Conservation (phyloP, 768 basidiomycete genomes). For the Boletus rex-veris region DNA sequence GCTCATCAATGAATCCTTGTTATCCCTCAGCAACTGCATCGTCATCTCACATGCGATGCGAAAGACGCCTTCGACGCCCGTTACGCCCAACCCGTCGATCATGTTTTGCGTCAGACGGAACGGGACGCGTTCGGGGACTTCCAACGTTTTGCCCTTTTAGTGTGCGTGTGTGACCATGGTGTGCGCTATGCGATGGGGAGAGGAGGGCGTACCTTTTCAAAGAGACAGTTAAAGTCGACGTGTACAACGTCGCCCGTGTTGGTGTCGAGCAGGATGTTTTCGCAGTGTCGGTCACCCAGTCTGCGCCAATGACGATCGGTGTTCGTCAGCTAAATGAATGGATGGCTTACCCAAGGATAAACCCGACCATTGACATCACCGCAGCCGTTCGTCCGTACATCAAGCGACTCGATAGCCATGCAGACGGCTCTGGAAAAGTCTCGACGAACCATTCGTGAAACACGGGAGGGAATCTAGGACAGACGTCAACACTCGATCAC, state of each 20-base stretch:
- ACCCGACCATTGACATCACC: conserved; percentile 99
- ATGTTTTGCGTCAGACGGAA: conserved; percentile 94
- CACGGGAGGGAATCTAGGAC: conserved; percentile 67
- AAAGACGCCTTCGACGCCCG: conserved; percentile 91
- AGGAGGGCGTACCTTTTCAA: conserved; percentile 69
- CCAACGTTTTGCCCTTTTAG: conserved; percentile 69
- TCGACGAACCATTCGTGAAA: conserved; percentile 98
- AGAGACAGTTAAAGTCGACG: conserved; percentile 97
- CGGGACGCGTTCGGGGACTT: conserved; percentile 88
- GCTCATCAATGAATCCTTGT: conserved; percentile 91
- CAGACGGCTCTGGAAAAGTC: conserved; percentile 93
- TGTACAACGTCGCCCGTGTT: conserved; percentile 90
- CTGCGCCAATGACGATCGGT: conserved; percentile 37
- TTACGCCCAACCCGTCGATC: conserved; percentile 88
- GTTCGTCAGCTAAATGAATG: no score
- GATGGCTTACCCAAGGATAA: conserved; percentile 75
- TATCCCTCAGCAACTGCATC: conserved; percentile 78
- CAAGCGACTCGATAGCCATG: conserved; percentile 89
- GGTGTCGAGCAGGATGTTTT: conserved; percentile 91
- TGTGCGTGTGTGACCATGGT: not conserved
- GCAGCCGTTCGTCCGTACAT: conserved; percentile 86
- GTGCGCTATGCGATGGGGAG: not conserved
- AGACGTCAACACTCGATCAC: not conserved
- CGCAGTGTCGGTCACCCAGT: conserved; percentile 96
- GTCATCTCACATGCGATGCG: conserved; percentile 90